Evolutionary conservation across 352 stramenopile species (phyloP), one percentile per base, ranked within the genome.

Genomic region (Blastocystis sp.): DNA sequence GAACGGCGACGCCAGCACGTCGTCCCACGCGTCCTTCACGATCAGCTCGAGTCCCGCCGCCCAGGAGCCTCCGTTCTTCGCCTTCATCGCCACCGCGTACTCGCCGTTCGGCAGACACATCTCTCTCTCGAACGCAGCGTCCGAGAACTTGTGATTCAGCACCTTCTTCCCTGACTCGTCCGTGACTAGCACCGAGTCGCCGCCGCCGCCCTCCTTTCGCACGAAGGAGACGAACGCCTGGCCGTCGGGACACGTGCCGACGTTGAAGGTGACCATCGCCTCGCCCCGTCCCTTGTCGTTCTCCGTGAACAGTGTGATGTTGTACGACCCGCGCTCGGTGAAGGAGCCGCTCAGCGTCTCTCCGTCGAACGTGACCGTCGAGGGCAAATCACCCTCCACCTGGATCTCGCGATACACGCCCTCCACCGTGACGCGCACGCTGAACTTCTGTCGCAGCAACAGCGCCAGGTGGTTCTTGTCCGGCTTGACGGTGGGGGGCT

Each of bases 31-130:
- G 41, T 71, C 63, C 16, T 26, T 71, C 19, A 71, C 26, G 21
- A 71, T 19, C 33, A 71, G 63, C n/a, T 71, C 63, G 31, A n/a
- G 16, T 24, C 63, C 63, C 1, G 26, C 3, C 21, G 3, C 35
- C 63, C 63, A 71, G 21, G 41, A 24, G 21, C 63, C 63, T n/a
- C 21, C n/a, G 41, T 1, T 33, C 16, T 35, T 71, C 35, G 61
- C 35, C n/a, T 10, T 24, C 63, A 71, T 71, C 16, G 41, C 26
- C 16, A 71, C 63, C 3, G 16, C 21, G 41, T 71, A 71, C 21
- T 71, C 63, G 4, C 31, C 63, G 41, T 71, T 71, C n/a, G 26
- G 21, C 63, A 71, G 21, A 33, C 63, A 71, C 63, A 71, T 9
- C 13, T 19, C 24, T 10, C 35, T 24, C 3, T 24, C n/a, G 26